Evolutionary conservation across 768 basidiomycete species (phyloP).

Genomic region (Scleroderma citrinum): DNA sequence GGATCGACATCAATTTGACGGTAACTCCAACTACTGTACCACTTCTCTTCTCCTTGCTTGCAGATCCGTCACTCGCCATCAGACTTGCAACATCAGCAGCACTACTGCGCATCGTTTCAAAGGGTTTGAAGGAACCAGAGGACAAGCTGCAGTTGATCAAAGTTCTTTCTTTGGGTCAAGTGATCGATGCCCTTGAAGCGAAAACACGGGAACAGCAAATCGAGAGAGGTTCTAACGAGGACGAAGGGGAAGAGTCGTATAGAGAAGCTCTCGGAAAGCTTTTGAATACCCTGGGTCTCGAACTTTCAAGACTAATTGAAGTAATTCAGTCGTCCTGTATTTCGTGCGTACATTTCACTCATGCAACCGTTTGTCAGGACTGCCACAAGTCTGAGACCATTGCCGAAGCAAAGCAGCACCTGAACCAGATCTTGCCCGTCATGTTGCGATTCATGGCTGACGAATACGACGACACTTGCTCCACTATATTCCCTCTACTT

Average conservation of each 20-base stretch:
- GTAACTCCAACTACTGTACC: conserved; percentile 87
- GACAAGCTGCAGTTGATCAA: conserved; percentile 90
- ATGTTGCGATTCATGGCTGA: conserved; percentile 88
- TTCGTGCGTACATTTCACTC: not conserved
- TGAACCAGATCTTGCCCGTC: conserved; percentile 68
- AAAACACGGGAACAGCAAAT: conserved; percentile 65
- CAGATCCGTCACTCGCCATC: conserved; percentile 70
- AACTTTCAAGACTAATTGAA: conserved; percentile 80
- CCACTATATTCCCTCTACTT: conserved; percentile 78
- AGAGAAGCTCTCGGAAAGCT: conserved; percentile 84
- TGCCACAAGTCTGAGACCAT: conserved; percentile 52
- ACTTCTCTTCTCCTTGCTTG: conserved; percentile 76
- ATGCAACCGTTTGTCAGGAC: conserved; percentile 39
- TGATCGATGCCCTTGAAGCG: conserved; percentile 74
- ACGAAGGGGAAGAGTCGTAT: conserved; percentile 86
- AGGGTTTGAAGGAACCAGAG: conserved; percentile 86
- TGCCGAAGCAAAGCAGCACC: conserved; percentile 55
- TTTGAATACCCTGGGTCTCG: conserved; percentile 74
- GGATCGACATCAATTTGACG: conserved; percentile 97
- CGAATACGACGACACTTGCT: conserved; percentile 82
- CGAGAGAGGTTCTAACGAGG: conserved; percentile 61
- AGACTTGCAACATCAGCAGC: conserved; percentile 80
- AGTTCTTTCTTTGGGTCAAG: conserved; percentile 79
- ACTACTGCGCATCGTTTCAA: conserved; percentile 76
- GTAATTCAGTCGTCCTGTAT: conserved; percentile 31